A percentile compares a stretch with the other conserved stretches of the same genome.
Conservation (phyloP, 2,329 filamentous ascomycete genomes). For the Alternaria arborescens region DNA sequence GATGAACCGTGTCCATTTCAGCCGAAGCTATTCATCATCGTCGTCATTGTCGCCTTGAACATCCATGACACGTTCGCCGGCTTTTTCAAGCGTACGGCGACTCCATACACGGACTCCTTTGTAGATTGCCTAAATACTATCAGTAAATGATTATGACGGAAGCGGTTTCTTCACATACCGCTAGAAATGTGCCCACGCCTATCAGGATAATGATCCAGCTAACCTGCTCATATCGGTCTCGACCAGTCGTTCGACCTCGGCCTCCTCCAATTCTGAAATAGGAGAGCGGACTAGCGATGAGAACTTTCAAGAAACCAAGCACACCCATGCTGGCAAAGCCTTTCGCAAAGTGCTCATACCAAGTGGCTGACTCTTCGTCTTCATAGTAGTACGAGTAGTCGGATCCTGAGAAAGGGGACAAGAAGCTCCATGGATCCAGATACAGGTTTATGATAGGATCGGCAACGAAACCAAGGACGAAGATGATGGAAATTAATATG, state of each 20-base stretch:
- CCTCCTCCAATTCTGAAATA: constrained; percentile 72
- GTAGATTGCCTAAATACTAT: constrained; percentile 72
- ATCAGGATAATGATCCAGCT: constrained; percentile 81
- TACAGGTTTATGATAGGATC: constrained; percentile 92
- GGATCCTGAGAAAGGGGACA: constrained; percentile 45
- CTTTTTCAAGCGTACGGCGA: constrained; percentile 74
- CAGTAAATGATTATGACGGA: constrained; percentile 7
- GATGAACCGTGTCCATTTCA: constrained; percentile 1
- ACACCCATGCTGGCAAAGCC: constrained; percentile 90
- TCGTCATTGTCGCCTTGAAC: constrained; percentile 70
- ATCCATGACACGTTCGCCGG: constrained; percentile 83
- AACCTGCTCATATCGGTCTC: constrained; percentile 79
- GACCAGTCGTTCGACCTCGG: constrained; percentile 70
- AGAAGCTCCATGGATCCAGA: constrained; percentile 70
- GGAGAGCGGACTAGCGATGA: constrained; percentile 79
- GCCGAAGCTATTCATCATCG: constrained; percentile 53
- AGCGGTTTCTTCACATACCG: constrained; percentile 61
- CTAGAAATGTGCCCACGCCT: constrained; percentile 81
- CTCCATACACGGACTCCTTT: constrained; percentile 80
- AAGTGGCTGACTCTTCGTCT: constrained; percentile 59
- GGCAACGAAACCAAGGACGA: constrained; percentile 87
- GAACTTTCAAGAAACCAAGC: constrained; percentile 82
- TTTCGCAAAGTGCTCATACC: constrained; percentile 86
- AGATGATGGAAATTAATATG: constrained; percentile 77
- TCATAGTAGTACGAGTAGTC: constrained; percentile 43